Conservation (phyloP, 116 monocot species). For the Papilionanthe hybrid region DNA sequence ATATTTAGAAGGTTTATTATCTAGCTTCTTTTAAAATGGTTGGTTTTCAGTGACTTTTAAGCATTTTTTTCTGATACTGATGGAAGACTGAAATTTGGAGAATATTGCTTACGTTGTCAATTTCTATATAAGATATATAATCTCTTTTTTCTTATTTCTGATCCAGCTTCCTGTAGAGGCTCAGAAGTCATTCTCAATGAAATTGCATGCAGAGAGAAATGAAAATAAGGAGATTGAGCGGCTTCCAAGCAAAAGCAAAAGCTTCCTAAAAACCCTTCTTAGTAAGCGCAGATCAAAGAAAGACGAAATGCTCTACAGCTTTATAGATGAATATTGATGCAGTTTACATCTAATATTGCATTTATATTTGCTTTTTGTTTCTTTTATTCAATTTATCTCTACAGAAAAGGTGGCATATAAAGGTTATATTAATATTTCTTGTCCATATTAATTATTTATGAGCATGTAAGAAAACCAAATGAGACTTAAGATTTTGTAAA, state of each 20-base stretch:
- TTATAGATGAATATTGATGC: slow-evolving; percentile 80
- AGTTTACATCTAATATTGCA: neutral
- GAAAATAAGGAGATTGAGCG: slow-evolving; percentile 38
- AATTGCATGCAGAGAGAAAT: slow-evolving; percentile 39
- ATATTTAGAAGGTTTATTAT: too few relatives aligned
- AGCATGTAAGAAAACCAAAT: neutral
- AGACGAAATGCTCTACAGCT: slow-evolving; percentile 68
- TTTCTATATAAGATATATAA: neutral
- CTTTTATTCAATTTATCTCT: neutral
- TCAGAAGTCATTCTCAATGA: slow-evolving; percentile 50
- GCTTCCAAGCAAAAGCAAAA: slow-evolving; percentile 52
- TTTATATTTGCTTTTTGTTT: neutral
- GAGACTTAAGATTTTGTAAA: too few relatives aligned
- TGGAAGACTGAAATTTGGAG: too few relatives aligned
- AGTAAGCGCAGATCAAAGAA: slow-evolving; percentile 62
- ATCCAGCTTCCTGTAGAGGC: slow-evolving; percentile 42
- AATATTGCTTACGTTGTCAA: too few relatives aligned
- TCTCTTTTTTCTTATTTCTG: neutral
- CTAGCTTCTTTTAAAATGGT: neutral
- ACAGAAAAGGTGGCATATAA: slow-evolving; percentile 5
- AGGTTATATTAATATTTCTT: neutral
- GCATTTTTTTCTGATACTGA: neutral
- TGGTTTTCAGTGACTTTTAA: neutral
- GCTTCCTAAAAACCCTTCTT: slow-evolving; percentile 79
- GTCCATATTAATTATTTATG: neutral